Percentiles rank a stretch among this genome's conserved stretches.
Evolutionary conservation across 768 basidiomycete genomes (phyloP).

Genomic region (Boletus coccyginus): DNA sequence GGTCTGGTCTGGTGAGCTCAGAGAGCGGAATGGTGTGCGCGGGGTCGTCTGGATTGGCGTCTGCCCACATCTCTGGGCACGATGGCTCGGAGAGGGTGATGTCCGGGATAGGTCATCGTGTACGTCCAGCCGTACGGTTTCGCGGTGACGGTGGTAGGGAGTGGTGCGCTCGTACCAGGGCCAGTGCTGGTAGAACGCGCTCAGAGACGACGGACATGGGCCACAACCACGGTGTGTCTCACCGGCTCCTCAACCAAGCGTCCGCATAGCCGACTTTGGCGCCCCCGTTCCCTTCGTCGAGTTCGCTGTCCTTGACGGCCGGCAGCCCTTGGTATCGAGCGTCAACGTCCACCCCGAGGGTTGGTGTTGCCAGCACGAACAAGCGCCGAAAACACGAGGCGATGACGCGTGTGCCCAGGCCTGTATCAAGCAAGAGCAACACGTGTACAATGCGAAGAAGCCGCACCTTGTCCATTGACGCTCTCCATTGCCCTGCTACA

Average conservation of each 20-base stretch:
- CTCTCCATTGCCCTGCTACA: background rate
- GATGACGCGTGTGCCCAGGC: too few species aligned
- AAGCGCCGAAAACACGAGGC: too few species aligned
- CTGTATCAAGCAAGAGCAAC: too few species aligned
- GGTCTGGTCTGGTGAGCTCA: conserved; percentile 85
- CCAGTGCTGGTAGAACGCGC: conserved; percentile 52
- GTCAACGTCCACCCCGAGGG: conserved; percentile 60
- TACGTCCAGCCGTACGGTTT: conserved; percentile 99
- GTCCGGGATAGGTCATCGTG: conserved; percentile 82
- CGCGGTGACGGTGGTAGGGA: conserved; percentile 69
- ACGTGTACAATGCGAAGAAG: too few species aligned
- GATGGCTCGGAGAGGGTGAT: conserved; percentile 26
- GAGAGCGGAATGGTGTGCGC: conserved; percentile 75
- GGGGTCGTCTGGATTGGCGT: conserved; percentile 54
- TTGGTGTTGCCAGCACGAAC: conserved; percentile 38
- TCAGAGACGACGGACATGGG: conserved; percentile 16
- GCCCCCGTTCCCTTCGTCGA: conserved; percentile 81
- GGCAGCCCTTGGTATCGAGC: conserved; percentile 66
- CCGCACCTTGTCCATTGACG: background rate
- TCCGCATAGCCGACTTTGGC: conserved; percentile 96
- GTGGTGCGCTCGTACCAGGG: conserved; percentile 57
- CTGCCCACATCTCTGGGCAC: conserved; percentile 40
- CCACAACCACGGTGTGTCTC: background rate
- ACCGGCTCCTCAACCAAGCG: conserved; percentile 91
- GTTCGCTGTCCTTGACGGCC: conserved; percentile 71